These are phyloP conservation scores for Mediolabrus comicus DNA, from an alignment of 108 stramenopile species.

Conservation along the genomic window DNA sequence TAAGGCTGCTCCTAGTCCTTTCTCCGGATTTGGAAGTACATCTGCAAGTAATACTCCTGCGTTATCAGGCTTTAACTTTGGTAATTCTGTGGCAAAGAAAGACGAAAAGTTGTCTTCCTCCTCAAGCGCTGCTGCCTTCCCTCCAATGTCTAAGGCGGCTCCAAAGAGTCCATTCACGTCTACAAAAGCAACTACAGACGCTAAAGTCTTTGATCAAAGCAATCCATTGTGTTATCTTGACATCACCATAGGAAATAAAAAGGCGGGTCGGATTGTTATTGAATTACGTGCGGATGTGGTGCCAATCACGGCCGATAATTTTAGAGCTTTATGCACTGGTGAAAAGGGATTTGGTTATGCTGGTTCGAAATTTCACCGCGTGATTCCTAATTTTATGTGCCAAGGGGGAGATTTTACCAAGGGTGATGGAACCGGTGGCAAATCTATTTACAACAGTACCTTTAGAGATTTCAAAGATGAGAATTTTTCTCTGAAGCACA, in stretches of 20 bases:
- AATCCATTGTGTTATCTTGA: conserved; percentile 66
- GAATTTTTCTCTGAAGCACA: conserved; percentile 92
- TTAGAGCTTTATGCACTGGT: conserved; percentile 85
- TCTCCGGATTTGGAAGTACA: conserved; percentile 13
- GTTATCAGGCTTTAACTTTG: background rate
- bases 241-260: conserved; percentile 63
- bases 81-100: background rate
- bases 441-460: conserved; percentile 52
- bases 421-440: conserved; percentile 84
- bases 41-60: background rate
- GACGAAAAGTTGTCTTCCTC: background rate
- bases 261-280: conserved; percentile 64
- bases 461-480: conserved; percentile 95
- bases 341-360: conserved; percentile 47
- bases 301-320: conserved; percentile 90
- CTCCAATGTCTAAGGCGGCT: background rate
- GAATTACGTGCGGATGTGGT: conserved; percentile 77
- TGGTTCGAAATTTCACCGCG: conserved; percentile 65
- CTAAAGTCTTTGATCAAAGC: background rate
- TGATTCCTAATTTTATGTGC: conserved; percentile 67
- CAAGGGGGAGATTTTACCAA: conserved; percentile 86
- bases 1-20: conserved; percentile 38
- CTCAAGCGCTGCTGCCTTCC: background rate
- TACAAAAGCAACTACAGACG: background rate
- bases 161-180: conserved; percentile 10